Conservation (phyloP, 352 stramenopile species). For the Chrysophaeum taylorii region DNA sequence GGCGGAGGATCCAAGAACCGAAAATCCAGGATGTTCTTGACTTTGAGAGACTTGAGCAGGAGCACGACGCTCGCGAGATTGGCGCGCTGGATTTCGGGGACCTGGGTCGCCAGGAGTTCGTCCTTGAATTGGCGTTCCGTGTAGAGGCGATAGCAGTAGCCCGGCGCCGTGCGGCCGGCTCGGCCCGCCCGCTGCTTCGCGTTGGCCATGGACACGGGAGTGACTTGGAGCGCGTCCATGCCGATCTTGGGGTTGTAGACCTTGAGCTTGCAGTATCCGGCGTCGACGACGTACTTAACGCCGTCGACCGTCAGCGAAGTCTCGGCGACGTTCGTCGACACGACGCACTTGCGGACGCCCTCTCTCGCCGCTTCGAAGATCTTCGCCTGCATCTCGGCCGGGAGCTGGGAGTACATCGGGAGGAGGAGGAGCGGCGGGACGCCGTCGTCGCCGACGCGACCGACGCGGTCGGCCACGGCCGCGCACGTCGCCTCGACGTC, state of each 20-base stretch:
- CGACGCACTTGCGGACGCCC: constrained; percentile 76
- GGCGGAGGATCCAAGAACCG: constrained; percentile 98
- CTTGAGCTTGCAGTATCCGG: constrained; percentile 95
- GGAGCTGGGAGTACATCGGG: constrained; percentile 98
- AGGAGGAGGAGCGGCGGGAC: constrained; percentile 86
- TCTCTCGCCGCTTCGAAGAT: constrained; percentile 88
- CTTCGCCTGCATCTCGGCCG: constrained; percentile 90
- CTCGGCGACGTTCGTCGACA: constrained; percentile 94
- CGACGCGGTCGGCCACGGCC: constrained; percentile 87
- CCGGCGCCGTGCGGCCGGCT: constrained; percentile 54
- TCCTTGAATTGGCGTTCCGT: constrained; percentile 91
- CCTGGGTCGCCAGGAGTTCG: constrained; percentile 91
- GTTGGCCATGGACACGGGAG: constrained; percentile 90
- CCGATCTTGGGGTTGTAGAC: constrained; percentile 98
- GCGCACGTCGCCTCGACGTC: constrained; percentile 86
- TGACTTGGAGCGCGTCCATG: constrained; percentile 90
- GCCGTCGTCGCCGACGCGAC: constrained; percentile 65
- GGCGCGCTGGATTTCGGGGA: constrained; percentile 94
- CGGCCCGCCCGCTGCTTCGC: constrained; percentile 89
- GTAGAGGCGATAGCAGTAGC: constrained; percentile 88
- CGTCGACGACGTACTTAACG: constrained; percentile 93
- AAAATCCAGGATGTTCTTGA: constrained; percentile 87
- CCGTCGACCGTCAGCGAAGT: constrained; percentile 87
- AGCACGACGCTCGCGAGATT: constrained; percentile 94
- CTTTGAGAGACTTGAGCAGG: constrained; percentile 91